phyloP scores from a whole-genome alignment of 371 early-diverging fungal species.

The Syncephalastrum sp. region DNA sequence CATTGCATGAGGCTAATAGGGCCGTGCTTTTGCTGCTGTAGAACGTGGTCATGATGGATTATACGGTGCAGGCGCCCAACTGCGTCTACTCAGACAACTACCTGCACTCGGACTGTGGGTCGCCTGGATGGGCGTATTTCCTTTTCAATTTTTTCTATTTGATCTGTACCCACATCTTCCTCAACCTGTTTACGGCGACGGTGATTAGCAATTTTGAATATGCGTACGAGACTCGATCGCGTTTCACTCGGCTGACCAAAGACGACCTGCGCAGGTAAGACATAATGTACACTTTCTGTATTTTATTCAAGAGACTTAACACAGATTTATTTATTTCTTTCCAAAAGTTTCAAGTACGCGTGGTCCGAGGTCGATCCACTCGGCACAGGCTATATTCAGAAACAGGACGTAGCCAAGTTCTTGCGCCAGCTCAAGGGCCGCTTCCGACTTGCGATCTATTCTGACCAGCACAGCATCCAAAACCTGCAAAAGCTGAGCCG shows the following conservation, averaged over 20 bases:
- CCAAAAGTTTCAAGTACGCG: constrained; percentile 47
- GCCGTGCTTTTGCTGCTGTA: constrained; percentile 2
- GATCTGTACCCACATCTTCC: constrained; percentile 57
- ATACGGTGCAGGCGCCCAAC: constrained; percentile 46
- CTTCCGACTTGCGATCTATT: constrained; percentile 47
- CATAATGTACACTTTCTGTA: background rate
- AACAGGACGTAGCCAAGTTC: constrained; percentile 46
- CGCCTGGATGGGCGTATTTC: constrained; percentile 53
- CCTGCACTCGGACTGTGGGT: constrained; percentile 55
- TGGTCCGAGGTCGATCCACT: constrained; percentile 59
- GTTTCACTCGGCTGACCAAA: constrained; percentile 54
- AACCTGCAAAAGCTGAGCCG: constrained; percentile 24
- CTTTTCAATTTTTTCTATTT: constrained; percentile 57
- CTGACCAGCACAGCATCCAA: constrained; percentile 31
- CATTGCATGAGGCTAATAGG: background rate
- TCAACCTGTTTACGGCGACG: constrained; percentile 60
- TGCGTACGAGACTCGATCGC: constrained; percentile 54
- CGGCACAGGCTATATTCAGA: constrained; percentile 55
- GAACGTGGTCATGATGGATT: constrained; percentile 58
- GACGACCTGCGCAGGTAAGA: constrained; percentile 53
- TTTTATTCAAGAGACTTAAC: background rate
- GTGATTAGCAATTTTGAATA: constrained; percentile 64
- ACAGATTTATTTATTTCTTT: background rate
- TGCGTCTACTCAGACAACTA: constrained; percentile 47
- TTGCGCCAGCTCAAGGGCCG: constrained; percentile 44